phyloP scores from a whole-genome alignment of 73 alveolate species.

The Symbiodinium natans region DNA sequence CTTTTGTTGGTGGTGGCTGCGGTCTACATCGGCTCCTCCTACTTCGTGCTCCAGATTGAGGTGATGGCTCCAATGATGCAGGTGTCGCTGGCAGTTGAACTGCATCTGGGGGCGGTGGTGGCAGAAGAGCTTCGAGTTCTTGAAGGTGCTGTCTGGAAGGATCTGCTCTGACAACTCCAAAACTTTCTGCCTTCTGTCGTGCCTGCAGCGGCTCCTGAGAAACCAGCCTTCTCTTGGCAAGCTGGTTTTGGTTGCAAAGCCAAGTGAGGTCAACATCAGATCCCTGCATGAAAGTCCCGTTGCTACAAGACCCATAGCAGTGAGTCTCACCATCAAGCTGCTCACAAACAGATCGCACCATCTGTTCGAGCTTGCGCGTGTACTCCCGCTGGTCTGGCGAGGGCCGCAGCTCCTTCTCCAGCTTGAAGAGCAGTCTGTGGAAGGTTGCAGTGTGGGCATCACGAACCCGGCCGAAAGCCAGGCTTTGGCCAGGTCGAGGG shows the following conservation, averaged over 20 bases:
- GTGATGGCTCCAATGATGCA: too few relatives aligned
- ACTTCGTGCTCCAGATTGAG: too few relatives aligned
- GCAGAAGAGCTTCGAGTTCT: background rate
- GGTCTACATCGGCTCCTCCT: too few relatives aligned
- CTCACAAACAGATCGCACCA: background rate
- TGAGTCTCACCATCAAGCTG: constrained; percentile 23
- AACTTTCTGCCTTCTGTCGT: background rate
- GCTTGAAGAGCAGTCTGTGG: too few relatives aligned
- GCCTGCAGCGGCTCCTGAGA: background rate
- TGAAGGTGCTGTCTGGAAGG: background rate
- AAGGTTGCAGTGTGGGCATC: too few relatives aligned
- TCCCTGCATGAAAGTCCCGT: constrained; percentile 83
- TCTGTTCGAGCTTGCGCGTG: background rate
- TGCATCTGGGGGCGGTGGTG: background rate
- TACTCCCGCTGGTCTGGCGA: background rate
- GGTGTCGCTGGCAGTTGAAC: background rate
- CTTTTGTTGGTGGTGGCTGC: too few relatives aligned
- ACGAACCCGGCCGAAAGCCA: too few relatives aligned
- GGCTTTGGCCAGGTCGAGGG: too few relatives aligned
- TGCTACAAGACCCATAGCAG: constrained; percentile 69
- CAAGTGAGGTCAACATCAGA: constrained; percentile 56
- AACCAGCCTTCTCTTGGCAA: background rate
- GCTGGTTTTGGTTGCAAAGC: constrained; percentile 12
- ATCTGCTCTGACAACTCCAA: background rate
- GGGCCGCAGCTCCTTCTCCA: constrained; percentile 31